Evolutionary conservation across 805 yeast genomes (phyloP).

Genomic region (Teunomyces stri): DNA sequence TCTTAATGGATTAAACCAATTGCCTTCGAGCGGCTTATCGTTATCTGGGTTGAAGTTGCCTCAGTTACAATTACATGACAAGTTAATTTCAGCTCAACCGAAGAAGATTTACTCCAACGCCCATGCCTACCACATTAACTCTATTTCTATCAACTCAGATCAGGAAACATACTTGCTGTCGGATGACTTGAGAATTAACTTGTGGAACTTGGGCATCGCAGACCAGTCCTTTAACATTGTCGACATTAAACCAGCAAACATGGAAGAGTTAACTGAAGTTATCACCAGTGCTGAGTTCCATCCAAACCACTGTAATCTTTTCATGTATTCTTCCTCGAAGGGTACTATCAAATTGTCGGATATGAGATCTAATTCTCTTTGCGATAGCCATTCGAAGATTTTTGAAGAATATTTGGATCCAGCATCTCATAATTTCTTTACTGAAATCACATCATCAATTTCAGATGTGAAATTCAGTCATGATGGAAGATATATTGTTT

Average conservation of each 20-base stretch:
- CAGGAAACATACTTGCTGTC: constrained; percentile 92
- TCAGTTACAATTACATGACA: constrained; percentile 87
- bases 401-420: constrained; percentile 95
- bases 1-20: constrained; percentile 32
- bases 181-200: constrained; percentile 91
- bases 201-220: constrained; percentile 93
- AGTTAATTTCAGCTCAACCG: constrained; percentile 92
- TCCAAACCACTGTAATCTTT: constrained; percentile 85
- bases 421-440: constrained; percentile 88
- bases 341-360: constrained; percentile 95
- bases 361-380: constrained; percentile 92
- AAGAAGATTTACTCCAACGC: constrained; percentile 90
- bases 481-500: constrained; percentile 93
- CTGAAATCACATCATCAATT: constrained; percentile 93
- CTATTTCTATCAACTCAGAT: constrained; percentile 91
- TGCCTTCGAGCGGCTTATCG: constrained; percentile 24
- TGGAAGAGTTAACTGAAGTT: constrained; percentile 98
- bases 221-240: constrained; percentile 96
- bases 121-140: constrained; percentile 96
- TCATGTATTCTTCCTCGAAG: constrained; percentile 93
- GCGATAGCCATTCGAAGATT: constrained; percentile 83
- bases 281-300: constrained; percentile 96
- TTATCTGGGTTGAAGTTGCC: constrained; percentile 68
- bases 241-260: constrained; percentile 94
- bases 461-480: constrained; percentile 90